Base-by-base conservation (phyloP, 2,329 filamentous ascomycete genomes). In the Monilinia fructicola region DNA sequence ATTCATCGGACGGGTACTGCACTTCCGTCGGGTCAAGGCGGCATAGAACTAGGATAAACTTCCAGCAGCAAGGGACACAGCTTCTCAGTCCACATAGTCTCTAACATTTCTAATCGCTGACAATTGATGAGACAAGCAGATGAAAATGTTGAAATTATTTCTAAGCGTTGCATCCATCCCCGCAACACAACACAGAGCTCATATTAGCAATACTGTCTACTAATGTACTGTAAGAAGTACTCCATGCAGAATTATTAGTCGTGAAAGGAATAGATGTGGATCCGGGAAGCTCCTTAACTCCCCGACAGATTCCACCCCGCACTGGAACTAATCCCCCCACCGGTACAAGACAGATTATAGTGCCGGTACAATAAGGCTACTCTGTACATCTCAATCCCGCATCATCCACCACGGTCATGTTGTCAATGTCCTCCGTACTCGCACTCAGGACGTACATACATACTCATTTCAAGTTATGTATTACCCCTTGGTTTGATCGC, bases 1-100 rank as follows among this genome's bases (percentile, higher is more conserved):
- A 50, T 23, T 21, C 28, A 21, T 60, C 56, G 56, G 56, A 60
- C 46, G 56, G 56, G 56, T 50, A 35, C 56, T 60, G 42, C 56
- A 60, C 56, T 23, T 23, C 44, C 44, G 42, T 38, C 56, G 56
- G 42, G 35, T 38, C 56, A 50, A 35, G 21, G 56, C 44, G 42
- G 44, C 42, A 6, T 23, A 6, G n/a, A n/a, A n/a, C n/a, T n/a
- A n/a, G 21, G 21, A 38, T 38, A 31, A 60, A 48, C 5, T 12
- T 9, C 23, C 18, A 16, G 48, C 28, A 16, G 48, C 4, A n/a
- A 23, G 31, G n/a, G 31, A n/a, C 12, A 48, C 38, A 46, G 14
- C 38, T 55, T 35, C 50, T 14, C 21, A 38, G 61, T 35, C 26
- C 38, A 56, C 26, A 56, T 28, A 54, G 11, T 14, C 18, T 16